Evolutionary conservation across 2,329 filamentous ascomycete genomes (phyloP).

Genomic region (Aspergillus brunneoviolaceus): DNA sequence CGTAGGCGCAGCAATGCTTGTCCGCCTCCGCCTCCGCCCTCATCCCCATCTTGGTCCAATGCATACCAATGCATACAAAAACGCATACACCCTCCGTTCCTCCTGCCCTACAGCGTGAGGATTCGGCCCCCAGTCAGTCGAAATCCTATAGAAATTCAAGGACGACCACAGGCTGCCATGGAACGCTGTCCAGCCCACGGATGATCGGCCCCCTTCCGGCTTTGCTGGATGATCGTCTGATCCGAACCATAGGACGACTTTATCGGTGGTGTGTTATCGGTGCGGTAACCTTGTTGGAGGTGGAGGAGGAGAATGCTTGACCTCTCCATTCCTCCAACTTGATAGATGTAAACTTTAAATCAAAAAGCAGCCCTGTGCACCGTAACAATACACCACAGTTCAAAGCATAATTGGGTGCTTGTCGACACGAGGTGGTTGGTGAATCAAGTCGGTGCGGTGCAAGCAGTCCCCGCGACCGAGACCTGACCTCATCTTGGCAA

Average conservation of each 20-base stretch:
- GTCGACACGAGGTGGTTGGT: not conserved
- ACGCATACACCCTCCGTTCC: not conserved
- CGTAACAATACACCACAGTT: not conserved
- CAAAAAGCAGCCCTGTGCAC: not conserved
- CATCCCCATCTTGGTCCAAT: too few species aligned
- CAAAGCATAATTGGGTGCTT: not conserved
- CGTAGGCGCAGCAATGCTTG: too few species aligned
- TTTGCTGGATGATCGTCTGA: conserved; percentile 2
- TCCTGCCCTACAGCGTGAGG: not conserved
- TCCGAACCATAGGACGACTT: conserved; percentile 3
- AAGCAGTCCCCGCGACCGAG: too few species aligned
- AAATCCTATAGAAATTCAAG: not conserved
- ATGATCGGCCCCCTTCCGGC: conserved; percentile 4
- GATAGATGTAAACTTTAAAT: not conserved
- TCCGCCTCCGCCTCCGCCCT: too few species aligned
- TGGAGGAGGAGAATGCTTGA: not conserved
- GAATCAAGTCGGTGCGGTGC: not conserved
- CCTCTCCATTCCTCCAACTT: not conserved
- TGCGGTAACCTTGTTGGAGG: not conserved
- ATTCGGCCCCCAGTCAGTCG: conserved; percentile 6
- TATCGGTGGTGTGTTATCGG: not conserved
- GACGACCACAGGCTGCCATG: not conserved
- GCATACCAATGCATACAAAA: too few species aligned
- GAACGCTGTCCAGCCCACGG: conserved; percentile 1
- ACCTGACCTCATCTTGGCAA: too few species aligned